Conservation (phyloP, 495 filamentous ascomycete genomes). For the Hyaloscypha hepaticicola region DNA sequence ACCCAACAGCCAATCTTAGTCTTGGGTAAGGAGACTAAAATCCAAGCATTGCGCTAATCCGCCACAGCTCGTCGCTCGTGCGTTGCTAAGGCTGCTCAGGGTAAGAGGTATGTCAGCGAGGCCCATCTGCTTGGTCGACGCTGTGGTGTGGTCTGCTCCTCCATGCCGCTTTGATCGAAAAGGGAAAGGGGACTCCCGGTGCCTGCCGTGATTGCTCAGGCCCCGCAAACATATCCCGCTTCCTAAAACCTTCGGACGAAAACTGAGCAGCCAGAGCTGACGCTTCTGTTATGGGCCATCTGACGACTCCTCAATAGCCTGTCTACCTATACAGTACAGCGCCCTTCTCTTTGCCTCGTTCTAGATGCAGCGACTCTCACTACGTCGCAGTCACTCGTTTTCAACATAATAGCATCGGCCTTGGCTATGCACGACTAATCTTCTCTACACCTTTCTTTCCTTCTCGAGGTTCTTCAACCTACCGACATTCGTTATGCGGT, state of each 20-base stretch:
- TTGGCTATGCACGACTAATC: background rate
- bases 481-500: conserved; percentile 18
- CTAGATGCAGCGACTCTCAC: background rate
- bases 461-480: background rate
- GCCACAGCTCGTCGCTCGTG: too few relatives aligned
- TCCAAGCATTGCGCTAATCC: too few relatives aligned
- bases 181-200: too few relatives aligned
- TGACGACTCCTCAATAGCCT: background rate
- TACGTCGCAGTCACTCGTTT: background rate
- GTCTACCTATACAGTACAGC: too few relatives aligned
- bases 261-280: background rate
- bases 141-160: background rate
- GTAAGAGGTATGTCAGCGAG: background rate
- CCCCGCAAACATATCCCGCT: too few relatives aligned
- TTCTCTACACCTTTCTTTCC: background rate
- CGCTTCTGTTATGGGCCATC: background rate
- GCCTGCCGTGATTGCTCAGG: too few relatives aligned
- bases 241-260: too few relatives aligned
- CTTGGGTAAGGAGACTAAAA: too few relatives aligned
- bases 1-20: too few relatives aligned
- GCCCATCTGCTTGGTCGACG: background rate
- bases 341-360: background rate
- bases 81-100: background rate
- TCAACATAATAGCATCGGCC: background rate
- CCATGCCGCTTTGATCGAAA: background rate